Evolutionary conservation across 371 early-diverging fungal species (phyloP), one percentile per base, ranked within the genome.

Genomic region (Rhizopus sp.): DNA sequence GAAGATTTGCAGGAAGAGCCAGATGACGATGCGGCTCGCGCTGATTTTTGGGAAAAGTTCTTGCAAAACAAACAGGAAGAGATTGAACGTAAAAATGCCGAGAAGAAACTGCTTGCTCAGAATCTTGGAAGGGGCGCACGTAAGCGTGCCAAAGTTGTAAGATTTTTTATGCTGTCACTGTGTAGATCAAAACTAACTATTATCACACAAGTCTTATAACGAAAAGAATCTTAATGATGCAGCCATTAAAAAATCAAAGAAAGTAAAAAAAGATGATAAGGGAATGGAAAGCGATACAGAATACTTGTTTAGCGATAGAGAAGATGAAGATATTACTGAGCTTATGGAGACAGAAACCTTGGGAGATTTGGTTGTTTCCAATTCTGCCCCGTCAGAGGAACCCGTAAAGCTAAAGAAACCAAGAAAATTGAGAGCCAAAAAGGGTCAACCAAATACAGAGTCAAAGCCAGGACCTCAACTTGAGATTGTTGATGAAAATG

Each of bases 21-120:
- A 12, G 66, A 46, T 5, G 52, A 57, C 8, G 44, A 70, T 9
- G 50, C 49, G 8, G 59, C 63, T 17, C 67, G 67, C 15, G 62
- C 51, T 15, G 73, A 84, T 50, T 79, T 85, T 50, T 85, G 84
- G 83, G 62, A 57, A 23, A 76, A 68, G 30, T 69, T 73, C 40
- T 45, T 81, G 29, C 47, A 61, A 15, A 40, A 73, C 12, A 64
- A 72, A 37, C 55, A 67, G 16, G 44, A 34, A 12, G 56, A 58
- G 8, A 59, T 50, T 0, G 52, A 53, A 33, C 41, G 29, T 29
- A 66, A 57, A 9, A 53, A 60, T 32, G 59, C 68, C 31, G 60
- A 62, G 38, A 61, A 63, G 8, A 40, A 45, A 16, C 9, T 61
- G 4, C 59, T 60, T 8, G 59, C 44, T 13, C 39, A 48, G 30